Evolutionary conservation across 169 alveolate species (phyloP), one percentile per base, ranked within the genome.

Genomic region (Plasmodium coatneyi): DNA sequence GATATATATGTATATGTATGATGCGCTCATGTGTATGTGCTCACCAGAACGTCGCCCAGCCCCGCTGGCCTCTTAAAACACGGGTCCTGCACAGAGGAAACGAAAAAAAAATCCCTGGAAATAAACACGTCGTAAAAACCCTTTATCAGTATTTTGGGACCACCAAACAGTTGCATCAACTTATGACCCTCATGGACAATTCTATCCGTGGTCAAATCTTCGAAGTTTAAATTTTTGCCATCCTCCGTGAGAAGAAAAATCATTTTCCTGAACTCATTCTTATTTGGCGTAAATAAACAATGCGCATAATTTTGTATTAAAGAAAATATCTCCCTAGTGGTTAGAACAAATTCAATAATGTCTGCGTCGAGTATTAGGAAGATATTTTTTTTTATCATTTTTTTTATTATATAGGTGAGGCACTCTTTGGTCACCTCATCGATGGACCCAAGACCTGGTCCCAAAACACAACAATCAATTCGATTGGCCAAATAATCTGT

Each of bases 391-490:
- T 86, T 28, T 86, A 86, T 54, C 71, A 86, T 74, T 22, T 52
- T 74, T 30, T 76, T 22, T 9, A 86, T 52, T 52, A 86, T 28
- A 52, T 34, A 86, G 54, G 14, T 49, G 12, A 86, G 54, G 52
- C 93, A 86, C 3, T 19, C 60, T 52, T 74, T 41, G 32, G 92
- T 95, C 36, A 84, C 78, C 46, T 83, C 93, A 43, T 92, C 84
- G 32, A 96, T 97, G 76, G 98, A 96, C 19, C 99, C 99, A 34
- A 98, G 95, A 16, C 99, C 99, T 60, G 99, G 98, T 0, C 99
- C 99, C 71, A 98, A 96, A 30, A 98, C 97, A 86, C 93, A 86
- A 96, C 92, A 22, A 97, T 96, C 96, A 94, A 97, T 93, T 92
- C 95, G 92, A 82, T 83, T 97, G 95, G 96, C 28, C 96, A 96